Base-by-base conservation (phyloP, 768 basidiomycete species). In the Russula vinacea region DNA sequence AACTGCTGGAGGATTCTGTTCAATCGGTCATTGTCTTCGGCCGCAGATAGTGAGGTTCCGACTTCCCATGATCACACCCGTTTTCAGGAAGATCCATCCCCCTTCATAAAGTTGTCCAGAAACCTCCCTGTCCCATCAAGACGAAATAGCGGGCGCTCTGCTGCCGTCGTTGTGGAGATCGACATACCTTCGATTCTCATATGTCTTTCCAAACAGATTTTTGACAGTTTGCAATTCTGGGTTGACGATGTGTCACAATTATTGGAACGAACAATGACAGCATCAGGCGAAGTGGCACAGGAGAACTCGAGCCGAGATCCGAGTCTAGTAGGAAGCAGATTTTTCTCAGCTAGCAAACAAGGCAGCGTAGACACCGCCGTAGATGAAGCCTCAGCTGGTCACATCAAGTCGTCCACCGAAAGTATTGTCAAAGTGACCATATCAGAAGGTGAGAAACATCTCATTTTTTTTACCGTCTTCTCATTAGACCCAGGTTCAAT, bases 141-240 rank as follows among this genome's bases (percentile, higher is more conserved):
- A n/a, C 54, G 54, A 56, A 45, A 39, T 37, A 37, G 39, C 54
- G 29, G 51, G 35, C 58, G 33, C 17, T 24, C 74, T 24, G 65
- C 62, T 37, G 70, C 69, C 56, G 56, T 73, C 44, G 69, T 69
- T 7, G 39, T 68, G 16, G 67, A 70, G 5, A 64, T 78, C 11
- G 71, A 77, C 47, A 73, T 95, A 16, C 92, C 93, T 16, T 85
- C 86, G 5, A 73, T 89, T n/a, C 76, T 83, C 69, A 73, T 81
- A 13, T 76, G 83, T 44, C 69, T 93, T 54, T 79, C 83, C 11
- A 96, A 98, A 73, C 70, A 76, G 6, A 65, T 78, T 2, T 74
- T 94, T 9, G 92, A 98, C 71, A 83, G 84, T 14, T 73, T 98
- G 19, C 94, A 98, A 73, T 88, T 87, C 70, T 92, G 89, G 80